phyloP scores from a whole-genome alignment of 225 moss, liverwort and hornwort genomes.

The Takakia lepidozioides region DNA sequence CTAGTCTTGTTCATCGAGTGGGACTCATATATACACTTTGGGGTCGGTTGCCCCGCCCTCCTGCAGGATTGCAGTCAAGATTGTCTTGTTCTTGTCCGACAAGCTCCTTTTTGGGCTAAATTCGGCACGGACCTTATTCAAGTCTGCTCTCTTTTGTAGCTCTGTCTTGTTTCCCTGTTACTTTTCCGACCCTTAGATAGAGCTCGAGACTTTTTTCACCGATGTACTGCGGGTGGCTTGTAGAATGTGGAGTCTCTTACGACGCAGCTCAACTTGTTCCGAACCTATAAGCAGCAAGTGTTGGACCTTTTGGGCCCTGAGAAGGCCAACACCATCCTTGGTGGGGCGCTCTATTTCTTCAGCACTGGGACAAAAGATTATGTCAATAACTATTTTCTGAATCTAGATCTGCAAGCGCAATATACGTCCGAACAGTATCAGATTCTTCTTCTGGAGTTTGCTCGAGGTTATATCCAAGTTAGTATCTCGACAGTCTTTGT shows the following conservation, averaged over 20 bases:
- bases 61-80: neutral
- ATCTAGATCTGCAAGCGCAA: slow-evolving; percentile 3
- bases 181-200: neutral
- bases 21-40: neutral
- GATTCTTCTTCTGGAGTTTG: slow-evolving; percentile 6
- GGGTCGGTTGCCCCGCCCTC: neutral
- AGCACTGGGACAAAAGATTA: slow-evolving; percentile 43
- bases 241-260: slow-evolving; percentile 27
- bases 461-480: slow-evolving; percentile 12
- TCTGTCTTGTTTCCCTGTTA: neutral
- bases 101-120: neutral
- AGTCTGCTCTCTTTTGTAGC: neutral
- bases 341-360: slow-evolving; percentile 22
- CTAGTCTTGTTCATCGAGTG: neutral
- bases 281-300: slow-evolving; percentile 22
- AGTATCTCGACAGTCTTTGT: too few species aligned
- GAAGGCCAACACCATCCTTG: slow-evolving; percentile 13
- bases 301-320: slow-evolving; percentile 16
- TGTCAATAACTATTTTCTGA: slow-evolving; percentile 28
- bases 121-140: neutral
- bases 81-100: neutral
- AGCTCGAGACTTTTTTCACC: too few species aligned
- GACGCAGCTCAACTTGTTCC: slow-evolving; percentile 26
- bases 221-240: too few species aligned
- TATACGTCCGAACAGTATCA: slow-evolving; percentile 21